A percentile compares a stretch with the other conserved stretches of the same genome.
phyloP scores from a whole-genome alignment of 78 protist species.

The Mastigamoeba balamuthi region DNA sequence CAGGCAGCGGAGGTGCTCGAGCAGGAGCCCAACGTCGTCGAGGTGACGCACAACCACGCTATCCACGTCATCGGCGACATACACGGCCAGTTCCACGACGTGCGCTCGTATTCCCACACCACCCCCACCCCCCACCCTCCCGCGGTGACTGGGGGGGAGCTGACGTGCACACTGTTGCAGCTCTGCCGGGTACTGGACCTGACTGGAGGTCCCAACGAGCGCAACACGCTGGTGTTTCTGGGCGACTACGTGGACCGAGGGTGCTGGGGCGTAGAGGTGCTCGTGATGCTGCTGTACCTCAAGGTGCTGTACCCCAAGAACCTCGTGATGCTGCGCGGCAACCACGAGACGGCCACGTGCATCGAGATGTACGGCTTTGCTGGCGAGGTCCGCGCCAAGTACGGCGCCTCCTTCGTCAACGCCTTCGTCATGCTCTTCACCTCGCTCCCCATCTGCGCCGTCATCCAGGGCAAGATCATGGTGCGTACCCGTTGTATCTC shows the following conservation, averaged over 20 bases:
- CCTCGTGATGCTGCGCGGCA: not conserved
- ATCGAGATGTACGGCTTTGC: not conserved
- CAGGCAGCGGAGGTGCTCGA: too few species aligned
- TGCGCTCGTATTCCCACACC: too few species aligned
- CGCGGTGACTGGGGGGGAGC: too few species aligned
- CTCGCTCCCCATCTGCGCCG: conserved; percentile 77
- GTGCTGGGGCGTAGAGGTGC: not conserved
- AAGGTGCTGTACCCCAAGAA: not conserved
- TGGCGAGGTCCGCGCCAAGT: not conserved
- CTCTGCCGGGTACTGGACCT: not conserved
- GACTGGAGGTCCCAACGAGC: not conserved
- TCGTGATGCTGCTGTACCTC: not conserved
- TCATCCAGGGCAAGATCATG: conserved; percentile 64
- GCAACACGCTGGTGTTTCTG: not conserved
- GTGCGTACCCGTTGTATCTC: too few species aligned
- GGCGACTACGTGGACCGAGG: not conserved
- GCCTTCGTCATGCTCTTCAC: conserved; percentile 81
- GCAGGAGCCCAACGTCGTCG: too few species aligned
- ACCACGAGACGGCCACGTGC: not conserved
- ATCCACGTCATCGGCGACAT: not conserved
- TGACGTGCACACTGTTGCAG: too few species aligned
- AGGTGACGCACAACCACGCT: too few species aligned
- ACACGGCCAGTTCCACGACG: not conserved
- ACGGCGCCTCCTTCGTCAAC: too few species aligned
- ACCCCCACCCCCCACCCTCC: too few species aligned